phyloP scores from a whole-genome alignment of 2,329 filamentous ascomycete species.

The Penicillium nordicum region DNA sequence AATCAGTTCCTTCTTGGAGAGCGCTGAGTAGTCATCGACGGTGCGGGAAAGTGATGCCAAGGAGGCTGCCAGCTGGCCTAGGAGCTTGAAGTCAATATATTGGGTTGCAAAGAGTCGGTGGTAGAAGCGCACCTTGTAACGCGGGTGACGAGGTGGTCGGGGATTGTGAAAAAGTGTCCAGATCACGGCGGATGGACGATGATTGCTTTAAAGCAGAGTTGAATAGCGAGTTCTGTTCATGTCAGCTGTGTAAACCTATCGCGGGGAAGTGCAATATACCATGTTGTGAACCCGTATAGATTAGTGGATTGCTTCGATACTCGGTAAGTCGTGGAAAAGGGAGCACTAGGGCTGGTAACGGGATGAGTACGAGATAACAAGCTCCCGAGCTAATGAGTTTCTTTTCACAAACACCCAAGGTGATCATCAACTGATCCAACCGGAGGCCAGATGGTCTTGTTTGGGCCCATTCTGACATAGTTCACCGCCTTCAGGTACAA shows the following conservation, averaged over 20 bases:
- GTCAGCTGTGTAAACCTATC: not conserved
- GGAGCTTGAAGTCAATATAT: slow-evolving; percentile 33
- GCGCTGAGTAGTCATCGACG: slow-evolving; percentile 83
- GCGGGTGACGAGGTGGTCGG: slow-evolving; percentile 57
- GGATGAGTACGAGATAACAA: not conserved
- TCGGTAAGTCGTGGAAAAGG: not conserved
- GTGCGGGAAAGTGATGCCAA: slow-evolving; percentile 81
- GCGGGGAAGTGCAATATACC: slow-evolving; percentile 1
- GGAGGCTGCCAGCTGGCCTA: slow-evolving; percentile 71
- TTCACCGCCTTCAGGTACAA: slow-evolving; percentile 34
- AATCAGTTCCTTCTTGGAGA: slow-evolving; percentile 85
- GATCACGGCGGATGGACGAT: slow-evolving; percentile 71
- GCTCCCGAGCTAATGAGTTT: not conserved
- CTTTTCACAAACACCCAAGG: not conserved
- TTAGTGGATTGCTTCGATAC: not conserved
- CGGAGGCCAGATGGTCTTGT: slow-evolving; percentile 34
- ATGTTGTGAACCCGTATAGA: slow-evolving; percentile 14
- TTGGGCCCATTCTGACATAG: slow-evolving; percentile 29
- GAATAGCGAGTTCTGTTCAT: slow-evolving; percentile 70
- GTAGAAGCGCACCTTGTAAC: slow-evolving; percentile 51
- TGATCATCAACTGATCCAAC: not conserved
- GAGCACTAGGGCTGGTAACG: not conserved
- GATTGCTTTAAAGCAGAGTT: slow-evolving; percentile 84
- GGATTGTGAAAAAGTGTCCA: slow-evolving; percentile 64
- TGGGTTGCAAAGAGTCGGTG: not conserved